phyloP scores from a whole-genome alignment of 1,284 basidiomycete species.

The Rhodofomes roseus region DNA sequence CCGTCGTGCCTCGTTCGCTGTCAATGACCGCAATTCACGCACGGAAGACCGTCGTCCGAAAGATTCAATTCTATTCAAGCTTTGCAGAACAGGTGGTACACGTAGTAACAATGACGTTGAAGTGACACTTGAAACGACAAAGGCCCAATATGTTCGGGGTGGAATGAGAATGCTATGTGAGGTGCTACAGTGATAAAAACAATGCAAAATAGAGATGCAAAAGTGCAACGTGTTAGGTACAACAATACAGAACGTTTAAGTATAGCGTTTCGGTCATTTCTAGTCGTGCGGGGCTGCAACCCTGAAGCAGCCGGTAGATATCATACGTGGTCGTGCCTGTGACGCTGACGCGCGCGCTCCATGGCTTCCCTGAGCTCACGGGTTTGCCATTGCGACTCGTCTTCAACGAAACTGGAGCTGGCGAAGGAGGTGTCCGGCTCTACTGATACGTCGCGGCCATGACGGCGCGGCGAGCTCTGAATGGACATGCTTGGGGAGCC shows the following conservation, averaged over 20 bases:
- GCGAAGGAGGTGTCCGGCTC: conserved; percentile 30
- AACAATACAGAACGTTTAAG: not conserved
- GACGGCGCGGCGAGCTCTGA: conserved; percentile 15
- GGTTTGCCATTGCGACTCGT: conserved; percentile 48
- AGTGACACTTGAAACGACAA: not conserved
- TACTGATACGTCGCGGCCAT: conserved; percentile 17
- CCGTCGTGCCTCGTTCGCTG: too few species aligned
- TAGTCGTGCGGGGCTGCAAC: not conserved
- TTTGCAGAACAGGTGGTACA: not conserved
- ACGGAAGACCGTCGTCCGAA: not conserved
- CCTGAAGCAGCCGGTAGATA: not conserved
- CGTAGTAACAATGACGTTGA: not conserved
- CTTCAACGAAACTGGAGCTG: conserved; percentile 27
- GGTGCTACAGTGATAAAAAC: conserved; percentile 1
- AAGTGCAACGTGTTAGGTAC: not conserved
- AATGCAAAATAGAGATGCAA: not conserved
- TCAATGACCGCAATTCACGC: not conserved
- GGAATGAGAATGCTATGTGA: not conserved
- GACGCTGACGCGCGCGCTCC: conserved; percentile 52
- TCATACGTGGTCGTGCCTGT: conserved; percentile 21
- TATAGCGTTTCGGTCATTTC: not conserved
- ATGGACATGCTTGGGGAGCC: conserved; percentile 10
- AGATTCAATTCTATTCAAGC: not conserved
- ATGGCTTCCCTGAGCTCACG: conserved; percentile 61
- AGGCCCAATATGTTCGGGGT: not conserved